Evolutionary conservation across 176 grass and related monocot species (phyloP).

Genomic region (Typha latifolia): DNA sequence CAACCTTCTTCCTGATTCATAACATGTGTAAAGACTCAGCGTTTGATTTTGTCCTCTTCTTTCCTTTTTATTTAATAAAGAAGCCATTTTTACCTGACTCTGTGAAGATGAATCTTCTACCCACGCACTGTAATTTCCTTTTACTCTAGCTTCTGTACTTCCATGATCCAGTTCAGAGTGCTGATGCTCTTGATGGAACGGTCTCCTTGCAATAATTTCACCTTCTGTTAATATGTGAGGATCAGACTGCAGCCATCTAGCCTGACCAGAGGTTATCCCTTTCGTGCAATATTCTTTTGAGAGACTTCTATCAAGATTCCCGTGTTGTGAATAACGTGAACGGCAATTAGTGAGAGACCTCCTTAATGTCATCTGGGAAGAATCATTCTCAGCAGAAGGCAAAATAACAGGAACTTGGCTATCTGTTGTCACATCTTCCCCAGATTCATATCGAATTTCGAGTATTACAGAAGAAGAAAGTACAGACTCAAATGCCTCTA

Average conservation of each 20-base stretch:
- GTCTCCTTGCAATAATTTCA: conserved; percentile 66
- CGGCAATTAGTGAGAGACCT: conserved; percentile 54
- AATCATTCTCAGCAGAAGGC: conserved; percentile 25
- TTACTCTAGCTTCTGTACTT: conserved; percentile 16
- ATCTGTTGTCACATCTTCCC: conserved; percentile 16
- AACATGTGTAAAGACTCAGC: conserved; percentile 19
- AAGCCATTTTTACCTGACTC: conserved; percentile 22
- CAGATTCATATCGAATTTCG: conserved; percentile 70
- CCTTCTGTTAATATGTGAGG: conserved; percentile 93
- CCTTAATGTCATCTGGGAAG: conserved; percentile 43
- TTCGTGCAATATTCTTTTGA: conserved; percentile 24
- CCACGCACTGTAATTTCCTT: conserved; percentile 24
- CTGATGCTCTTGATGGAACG: conserved; percentile 23
- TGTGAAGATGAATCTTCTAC: conserved; percentile 39
- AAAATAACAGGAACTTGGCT: conserved; percentile 28
- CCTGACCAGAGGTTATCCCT: conserved; percentile 34
- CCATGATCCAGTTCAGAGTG: conserved; percentile 13
- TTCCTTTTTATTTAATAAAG: conserved; percentile 37
- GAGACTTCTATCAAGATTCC: conserved; percentile 42
- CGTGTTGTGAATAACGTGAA: conserved; percentile 43
- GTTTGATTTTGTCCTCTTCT: conserved; percentile 11
- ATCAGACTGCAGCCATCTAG: conserved; percentile 58
- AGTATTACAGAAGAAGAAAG: conserved; percentile 77
- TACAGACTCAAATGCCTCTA: conserved; percentile 85
- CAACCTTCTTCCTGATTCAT: conserved; percentile 21